Evolutionary conservation across 805 yeast species (phyloP).

Genomic region (Yarrowia sp.): DNA sequence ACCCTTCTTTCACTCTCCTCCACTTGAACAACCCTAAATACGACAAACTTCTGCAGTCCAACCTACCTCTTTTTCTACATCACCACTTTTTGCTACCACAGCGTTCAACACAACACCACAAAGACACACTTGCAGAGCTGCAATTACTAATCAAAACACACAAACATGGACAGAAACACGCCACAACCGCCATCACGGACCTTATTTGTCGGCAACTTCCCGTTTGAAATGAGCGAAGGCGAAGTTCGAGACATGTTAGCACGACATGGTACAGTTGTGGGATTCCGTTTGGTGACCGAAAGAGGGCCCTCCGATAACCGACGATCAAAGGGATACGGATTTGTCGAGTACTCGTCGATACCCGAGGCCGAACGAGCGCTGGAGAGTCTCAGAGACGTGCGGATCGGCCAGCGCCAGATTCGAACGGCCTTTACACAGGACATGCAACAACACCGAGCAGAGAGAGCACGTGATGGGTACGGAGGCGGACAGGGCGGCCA

Average conservation of each 20-base stretch:
- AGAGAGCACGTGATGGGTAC: slow-evolving; percentile 11
- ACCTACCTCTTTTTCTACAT: slow-evolving; percentile 11
- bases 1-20: too few relatives aligned
- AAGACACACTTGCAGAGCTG: background rate
- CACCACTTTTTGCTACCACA: background rate
- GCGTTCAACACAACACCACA: background rate
- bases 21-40: background rate
- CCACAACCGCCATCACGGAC: slow-evolving; percentile 42
- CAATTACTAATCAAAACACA: background rate
- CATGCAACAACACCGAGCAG: slow-evolving; percentile 32
- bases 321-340: slow-evolving; percentile 45
- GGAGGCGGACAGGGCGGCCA: slow-evolving; percentile 1
- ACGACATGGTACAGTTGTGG: slow-evolving; percentile 43
- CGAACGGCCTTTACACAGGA: slow-evolving; percentile 45
- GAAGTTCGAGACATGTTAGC: slow-evolving; percentile 43
- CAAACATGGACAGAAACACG: slow-evolving; percentile 20
- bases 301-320: slow-evolving; percentile 41
- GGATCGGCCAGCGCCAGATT: slow-evolving; percentile 42
- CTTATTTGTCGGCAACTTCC: slow-evolving; percentile 46
- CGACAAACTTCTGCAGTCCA: slow-evolving; percentile 8
- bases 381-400: slow-evolving; percentile 41
- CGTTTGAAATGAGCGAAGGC: slow-evolving; percentile 44
- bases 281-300: slow-evolving; percentile 43
- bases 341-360: slow-evolving; percentile 43
- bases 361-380: slow-evolving; percentile 44